These are phyloP conservation scores for Melianthus villosus DNA, from an alignment of 441 rosid species.

Conservation along the genomic window DNA sequence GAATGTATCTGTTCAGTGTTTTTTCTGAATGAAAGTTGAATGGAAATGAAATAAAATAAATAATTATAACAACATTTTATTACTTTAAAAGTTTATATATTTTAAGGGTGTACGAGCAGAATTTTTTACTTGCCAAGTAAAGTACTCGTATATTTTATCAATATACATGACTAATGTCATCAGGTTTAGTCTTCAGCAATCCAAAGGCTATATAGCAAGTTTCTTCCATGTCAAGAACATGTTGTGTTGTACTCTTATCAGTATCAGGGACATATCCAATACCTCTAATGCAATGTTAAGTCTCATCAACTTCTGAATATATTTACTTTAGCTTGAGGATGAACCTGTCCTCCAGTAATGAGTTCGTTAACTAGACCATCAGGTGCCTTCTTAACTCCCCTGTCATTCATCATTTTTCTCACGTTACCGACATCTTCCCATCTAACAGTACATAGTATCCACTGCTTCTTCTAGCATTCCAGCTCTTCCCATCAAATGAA, in stretches of 20 bases:
- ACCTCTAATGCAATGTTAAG: constrained; percentile 17
- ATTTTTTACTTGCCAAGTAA: too few species aligned
- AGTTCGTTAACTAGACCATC: constrained; percentile 24
- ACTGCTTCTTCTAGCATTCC: constrained; percentile 17
- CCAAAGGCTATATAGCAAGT: constrained; percentile 35
- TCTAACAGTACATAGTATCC: constrained; percentile 17
- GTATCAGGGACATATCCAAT: constrained; percentile 17
- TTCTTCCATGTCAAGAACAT: constrained; percentile 24
- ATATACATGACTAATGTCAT: constrained; percentile 16
- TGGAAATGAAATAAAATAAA: too few species aligned
- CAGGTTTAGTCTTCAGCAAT: constrained; percentile 14
- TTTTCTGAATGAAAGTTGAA: too few species aligned
- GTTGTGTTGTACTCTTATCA: constrained; percentile 11
- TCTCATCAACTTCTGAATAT: constrained; percentile 20
- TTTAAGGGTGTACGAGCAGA: too few species aligned
- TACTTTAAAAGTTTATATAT: too few species aligned
- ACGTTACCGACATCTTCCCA: constrained; percentile 21
- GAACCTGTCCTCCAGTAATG: constrained; percentile 19
- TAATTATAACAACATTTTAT: too few species aligned
- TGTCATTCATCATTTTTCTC: constrained; percentile 30
- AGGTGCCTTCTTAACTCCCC: constrained; percentile 21
- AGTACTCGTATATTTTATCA: too few species aligned
- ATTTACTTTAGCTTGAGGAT: constrained; percentile 19
- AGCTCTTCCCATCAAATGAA: constrained; percentile 19
- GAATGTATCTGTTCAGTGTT: too few species aligned